Conservation (phyloP, 768 basidiomycete species). For the Boletus vinaceobasis region DNA sequence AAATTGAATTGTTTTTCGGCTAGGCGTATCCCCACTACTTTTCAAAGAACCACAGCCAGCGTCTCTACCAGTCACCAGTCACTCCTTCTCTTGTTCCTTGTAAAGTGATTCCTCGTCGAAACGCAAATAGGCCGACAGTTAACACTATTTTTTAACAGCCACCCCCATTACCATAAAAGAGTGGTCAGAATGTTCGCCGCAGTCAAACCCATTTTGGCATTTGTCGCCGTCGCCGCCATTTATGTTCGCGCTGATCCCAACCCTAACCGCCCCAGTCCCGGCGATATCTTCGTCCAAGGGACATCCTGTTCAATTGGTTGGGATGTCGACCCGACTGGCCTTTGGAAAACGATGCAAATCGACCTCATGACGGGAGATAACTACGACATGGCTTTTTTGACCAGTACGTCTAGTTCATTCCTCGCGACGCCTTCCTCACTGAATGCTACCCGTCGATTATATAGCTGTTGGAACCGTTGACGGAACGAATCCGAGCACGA, state of each 20-base stretch:
- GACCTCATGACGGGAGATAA: conserved; percentile 81
- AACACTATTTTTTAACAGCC: not conserved
- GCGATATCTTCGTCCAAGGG: conserved; percentile 56
- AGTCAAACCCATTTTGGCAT: conserved; percentile 7
- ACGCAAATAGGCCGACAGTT: not conserved
- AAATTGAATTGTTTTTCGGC: not conserved
- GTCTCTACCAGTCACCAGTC: not conserved
- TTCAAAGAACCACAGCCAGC: not conserved
- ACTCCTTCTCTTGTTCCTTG: conserved; percentile 6
- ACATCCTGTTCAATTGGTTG: conserved; percentile 54
- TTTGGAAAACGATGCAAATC: conserved; percentile 71
- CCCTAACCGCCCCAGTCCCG: conserved; percentile 61
- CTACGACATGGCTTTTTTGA: conserved; percentile 60
- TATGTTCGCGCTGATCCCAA: conserved; percentile 52
- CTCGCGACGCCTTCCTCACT: not conserved
- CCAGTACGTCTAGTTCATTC: conserved; percentile 44
- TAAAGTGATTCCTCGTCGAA: conserved; percentile 2
- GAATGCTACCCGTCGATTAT: not conserved
- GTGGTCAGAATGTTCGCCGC: conserved; percentile 17
- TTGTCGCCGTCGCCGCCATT: conserved; percentile 27
- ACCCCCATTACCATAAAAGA: not conserved
- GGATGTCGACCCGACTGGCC: conserved; percentile 53
- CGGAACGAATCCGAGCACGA: conserved; percentile 50
- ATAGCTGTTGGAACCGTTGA: conserved; percentile 65
- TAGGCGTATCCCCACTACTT: not conserved